A percentile compares a stretch with the other conserved stretches of the same genome.
phyloP scores from a whole-genome alignment of 208 protist species.

The Crithidia expoeki region DNA sequence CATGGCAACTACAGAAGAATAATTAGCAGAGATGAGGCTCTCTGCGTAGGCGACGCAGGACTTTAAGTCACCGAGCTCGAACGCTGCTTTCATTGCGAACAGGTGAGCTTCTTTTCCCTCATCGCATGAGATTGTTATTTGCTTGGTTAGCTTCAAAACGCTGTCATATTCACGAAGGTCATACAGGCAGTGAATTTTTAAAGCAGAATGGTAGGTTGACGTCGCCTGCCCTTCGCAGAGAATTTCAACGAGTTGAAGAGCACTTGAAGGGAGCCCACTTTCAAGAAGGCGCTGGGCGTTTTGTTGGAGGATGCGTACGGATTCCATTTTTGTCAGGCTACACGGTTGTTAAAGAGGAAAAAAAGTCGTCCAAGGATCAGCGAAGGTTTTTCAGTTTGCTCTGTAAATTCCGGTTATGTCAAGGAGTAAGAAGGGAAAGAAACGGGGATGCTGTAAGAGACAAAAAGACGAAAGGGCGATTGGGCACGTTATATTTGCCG shows the following conservation, averaged over 20 bases:
- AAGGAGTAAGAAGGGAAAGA: no score
- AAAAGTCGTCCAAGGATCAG: no score
- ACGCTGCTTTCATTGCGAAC: constrained; percentile 70
- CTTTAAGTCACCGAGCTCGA: constrained; percentile 74
- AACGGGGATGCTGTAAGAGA: no score
- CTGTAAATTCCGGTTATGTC: no score
- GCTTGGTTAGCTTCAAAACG: constrained; percentile 48
- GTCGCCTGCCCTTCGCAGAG: constrained; percentile 50
- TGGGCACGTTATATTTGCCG: no score
- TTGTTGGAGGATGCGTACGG: constrained; percentile 18
- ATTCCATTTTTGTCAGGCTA: constrained; percentile 13
- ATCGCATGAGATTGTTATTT: constrained; percentile 14
- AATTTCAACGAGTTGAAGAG: constrained; percentile 68
- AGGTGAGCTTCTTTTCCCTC: constrained; percentile 11
- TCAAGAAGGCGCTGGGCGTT: constrained; percentile 45
- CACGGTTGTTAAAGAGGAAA: neutral
- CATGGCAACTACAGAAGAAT: constrained; percentile 55
- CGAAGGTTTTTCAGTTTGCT: no score
- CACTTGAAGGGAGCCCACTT: constrained; percentile 64
- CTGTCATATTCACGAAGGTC: constrained; percentile 71
- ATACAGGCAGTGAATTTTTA: constrained; percentile 63
- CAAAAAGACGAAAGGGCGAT: no score
- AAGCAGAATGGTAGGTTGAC: constrained; percentile 34
- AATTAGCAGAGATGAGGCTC: constrained; percentile 26
- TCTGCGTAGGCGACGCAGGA: constrained; percentile 50